Evolutionary conservation across 164 flowering plant genomes (phyloP).

Genomic region (Berberis vulgaris): DNA sequence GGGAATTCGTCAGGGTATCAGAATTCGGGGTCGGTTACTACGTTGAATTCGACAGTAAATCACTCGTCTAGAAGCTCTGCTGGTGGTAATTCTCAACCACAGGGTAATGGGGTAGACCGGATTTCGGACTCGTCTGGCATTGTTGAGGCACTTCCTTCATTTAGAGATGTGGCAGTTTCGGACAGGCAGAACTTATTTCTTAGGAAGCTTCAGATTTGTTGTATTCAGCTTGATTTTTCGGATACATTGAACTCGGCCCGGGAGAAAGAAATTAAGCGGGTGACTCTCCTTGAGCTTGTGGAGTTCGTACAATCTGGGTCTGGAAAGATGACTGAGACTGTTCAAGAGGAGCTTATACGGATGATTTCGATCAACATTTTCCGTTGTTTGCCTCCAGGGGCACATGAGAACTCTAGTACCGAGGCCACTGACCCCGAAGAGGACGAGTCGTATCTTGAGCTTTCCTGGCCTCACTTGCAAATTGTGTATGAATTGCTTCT

Average conservation of each 20-base stretch:
- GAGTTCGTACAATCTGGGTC: conserved; percentile 33
- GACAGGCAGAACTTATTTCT: conserved; percentile 50
- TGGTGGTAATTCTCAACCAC: too few relatives aligned
- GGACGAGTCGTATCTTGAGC: conserved; percentile 65
- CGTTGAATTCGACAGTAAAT: conserved; percentile 42
- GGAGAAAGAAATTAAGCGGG: conserved; percentile 34
- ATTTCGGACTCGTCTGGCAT: conserved; percentile 12
- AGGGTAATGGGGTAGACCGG: conserved; percentile 1
- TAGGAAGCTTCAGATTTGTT: conserved; percentile 33
- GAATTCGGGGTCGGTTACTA: conserved; percentile 20
- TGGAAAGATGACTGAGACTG: conserved; percentile 19
- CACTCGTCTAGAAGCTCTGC: conserved; percentile 18
- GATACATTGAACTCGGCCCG: conserved; percentile 20
- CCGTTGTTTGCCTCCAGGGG: conserved; percentile 58
- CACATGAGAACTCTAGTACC: conserved; percentile 57
- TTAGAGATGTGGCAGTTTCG: conserved; percentile 43
- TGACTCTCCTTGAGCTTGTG: conserved; percentile 27
- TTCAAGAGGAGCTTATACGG: conserved; percentile 35
- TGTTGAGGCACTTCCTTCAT: conserved; percentile 43
- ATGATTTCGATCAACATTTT: conserved; percentile 60
- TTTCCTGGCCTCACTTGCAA: conserved; percentile 49
- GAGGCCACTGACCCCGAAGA: conserved; percentile 60
- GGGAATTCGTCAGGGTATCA: too few relatives aligned
- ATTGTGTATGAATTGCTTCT: conserved; percentile 38
- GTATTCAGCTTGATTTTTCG: conserved; percentile 25